phyloP scores from a whole-genome alignment of 768 basidiomycete genomes.

The Leccinum subgranulosum region DNA sequence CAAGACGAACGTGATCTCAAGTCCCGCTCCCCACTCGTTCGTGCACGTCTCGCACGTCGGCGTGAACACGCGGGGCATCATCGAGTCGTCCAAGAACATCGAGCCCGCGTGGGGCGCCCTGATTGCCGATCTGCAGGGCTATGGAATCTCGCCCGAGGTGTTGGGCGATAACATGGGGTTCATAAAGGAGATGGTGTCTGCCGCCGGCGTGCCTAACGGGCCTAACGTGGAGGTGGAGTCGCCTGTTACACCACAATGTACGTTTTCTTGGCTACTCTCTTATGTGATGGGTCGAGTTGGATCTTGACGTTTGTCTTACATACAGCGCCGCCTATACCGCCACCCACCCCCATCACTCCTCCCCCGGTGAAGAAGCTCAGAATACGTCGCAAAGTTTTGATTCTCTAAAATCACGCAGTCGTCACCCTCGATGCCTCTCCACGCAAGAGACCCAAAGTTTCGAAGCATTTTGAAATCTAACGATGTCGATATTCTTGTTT shows the following conservation, averaged over 20 bases:
- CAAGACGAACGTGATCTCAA: slow-evolving; percentile 46
- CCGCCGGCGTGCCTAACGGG: slow-evolving; percentile 7
- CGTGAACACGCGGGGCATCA: slow-evolving; percentile 44
- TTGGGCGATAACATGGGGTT: slow-evolving; percentile 33
- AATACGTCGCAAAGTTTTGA: slow-evolving; percentile 30
- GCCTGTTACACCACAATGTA: slow-evolving; percentile 9
- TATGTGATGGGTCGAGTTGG: not conserved
- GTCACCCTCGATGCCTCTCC: not conserved
- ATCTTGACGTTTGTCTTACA: not conserved
- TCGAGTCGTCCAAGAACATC: slow-evolving; percentile 52
- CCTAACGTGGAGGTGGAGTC: not conserved
- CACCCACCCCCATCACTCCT: slow-evolving; percentile 7
- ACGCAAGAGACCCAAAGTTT: not conserved
- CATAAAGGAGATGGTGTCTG: slow-evolving; percentile 28
- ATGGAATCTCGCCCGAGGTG: slow-evolving; percentile 34
- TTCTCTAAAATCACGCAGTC: slow-evolving; percentile 18
- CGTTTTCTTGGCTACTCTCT: not conserved
- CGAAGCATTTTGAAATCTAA: slow-evolving; percentile 1
- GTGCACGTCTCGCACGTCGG: slow-evolving; percentile 67
- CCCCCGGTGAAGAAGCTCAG: slow-evolving; percentile 28
- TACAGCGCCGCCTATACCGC: slow-evolving; percentile 8
- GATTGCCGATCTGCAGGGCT: slow-evolving; percentile 40
- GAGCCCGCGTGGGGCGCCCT: slow-evolving; percentile 53
- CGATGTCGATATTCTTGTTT: slow-evolving; percentile 9
- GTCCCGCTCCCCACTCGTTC: slow-evolving; percentile 58